Conservation (phyloP, 1,284 basidiomycete genomes). For the Chalciporus sp. region DNA sequence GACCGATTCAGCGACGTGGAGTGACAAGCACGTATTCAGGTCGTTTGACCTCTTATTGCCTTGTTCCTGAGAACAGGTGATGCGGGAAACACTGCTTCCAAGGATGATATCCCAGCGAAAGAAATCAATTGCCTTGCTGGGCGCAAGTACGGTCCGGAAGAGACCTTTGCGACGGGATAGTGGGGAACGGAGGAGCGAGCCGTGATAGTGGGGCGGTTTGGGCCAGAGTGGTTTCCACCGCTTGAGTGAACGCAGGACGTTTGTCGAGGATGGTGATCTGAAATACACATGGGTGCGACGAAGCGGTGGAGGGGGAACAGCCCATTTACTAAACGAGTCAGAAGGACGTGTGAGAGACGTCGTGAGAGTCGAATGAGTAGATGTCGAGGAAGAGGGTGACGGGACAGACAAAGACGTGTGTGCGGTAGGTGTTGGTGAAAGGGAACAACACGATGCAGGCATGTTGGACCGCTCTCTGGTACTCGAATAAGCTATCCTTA, state of each 20-base stretch:
- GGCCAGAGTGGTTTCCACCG: conserved; percentile 21
- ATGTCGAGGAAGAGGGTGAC: not conserved
- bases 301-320: conserved; percentile 4
- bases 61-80: not conserved
- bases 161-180: conserved; percentile 30
- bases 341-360: not conserved
- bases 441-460: not conserved
- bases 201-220: conserved; percentile 36
- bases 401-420: not conserved
- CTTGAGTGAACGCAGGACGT: conserved; percentile 13
- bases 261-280: conserved; percentile 11
- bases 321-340: conserved; percentile 3
- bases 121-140: conserved; percentile 27
- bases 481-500: conserved; percentile 28
- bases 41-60: not conserved
- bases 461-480: conserved; percentile 3
- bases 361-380: not conserved
- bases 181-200: conserved; percentile 32
- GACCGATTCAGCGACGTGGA: conserved; percentile 24
- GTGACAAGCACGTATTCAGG: not conserved
- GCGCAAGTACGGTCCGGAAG: conserved; percentile 25
- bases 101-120: conserved; percentile 26
- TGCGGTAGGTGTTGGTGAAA: not conserved
- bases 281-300: not conserved
- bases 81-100: conserved; percentile 3